Evolutionary conservation across 139 green algal genomes (phyloP).

Genomic region (Micractinium sp.): DNA sequence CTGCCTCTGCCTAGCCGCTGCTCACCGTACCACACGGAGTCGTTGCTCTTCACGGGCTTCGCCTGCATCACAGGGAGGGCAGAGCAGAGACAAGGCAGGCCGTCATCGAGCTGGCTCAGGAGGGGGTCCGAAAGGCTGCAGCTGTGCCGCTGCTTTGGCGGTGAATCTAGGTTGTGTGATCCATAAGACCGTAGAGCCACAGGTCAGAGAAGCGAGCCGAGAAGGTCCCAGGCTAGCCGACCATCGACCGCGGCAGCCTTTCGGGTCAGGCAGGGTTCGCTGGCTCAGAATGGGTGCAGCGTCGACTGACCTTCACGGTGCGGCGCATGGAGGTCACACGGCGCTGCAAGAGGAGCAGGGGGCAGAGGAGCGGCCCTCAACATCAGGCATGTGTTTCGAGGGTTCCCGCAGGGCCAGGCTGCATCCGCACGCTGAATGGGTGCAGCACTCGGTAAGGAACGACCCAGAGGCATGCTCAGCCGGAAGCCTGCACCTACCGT

Average conservation of each 20-base stretch:
- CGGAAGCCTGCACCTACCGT: background rate
- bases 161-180: too few species aligned
- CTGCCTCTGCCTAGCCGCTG: background rate
- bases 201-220: too few species aligned
- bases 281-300: background rate
- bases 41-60: constrained; percentile 37
- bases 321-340: constrained; percentile 48
- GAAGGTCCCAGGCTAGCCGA: background rate
- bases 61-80: constrained; percentile 14
- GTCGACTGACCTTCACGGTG: constrained; percentile 45
- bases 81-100: background rate
- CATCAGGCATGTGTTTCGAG: background rate
- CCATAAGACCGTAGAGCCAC: too few species aligned
- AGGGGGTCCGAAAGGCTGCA: too few species aligned
- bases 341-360: constrained; percentile 33
- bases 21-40: constrained; percentile 46
- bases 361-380: background rate
- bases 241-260: background rate
- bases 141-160: too few species aligned
- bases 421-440: background rate
- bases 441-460: background rate
- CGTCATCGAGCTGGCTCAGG: background rate
- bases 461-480: background rate
- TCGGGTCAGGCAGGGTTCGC: background rate
- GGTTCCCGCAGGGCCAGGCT: background rate